Evolutionary conservation across 208 protist genomes (phyloP), one percentile per base, ranked within the genome.

Genomic region (Acanthamoeba triangularis): DNA sequence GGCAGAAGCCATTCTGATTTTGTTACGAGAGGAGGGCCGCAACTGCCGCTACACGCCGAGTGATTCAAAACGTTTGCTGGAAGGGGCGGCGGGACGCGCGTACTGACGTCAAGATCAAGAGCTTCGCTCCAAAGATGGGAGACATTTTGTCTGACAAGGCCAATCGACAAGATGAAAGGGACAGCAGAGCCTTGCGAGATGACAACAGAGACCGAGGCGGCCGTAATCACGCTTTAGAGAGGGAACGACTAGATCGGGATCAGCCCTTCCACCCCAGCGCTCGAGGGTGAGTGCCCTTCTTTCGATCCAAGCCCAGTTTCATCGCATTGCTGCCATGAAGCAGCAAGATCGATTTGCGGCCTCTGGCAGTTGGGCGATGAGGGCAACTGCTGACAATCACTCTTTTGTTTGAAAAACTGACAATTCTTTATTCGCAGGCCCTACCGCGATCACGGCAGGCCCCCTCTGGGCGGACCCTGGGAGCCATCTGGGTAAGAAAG

Each of bases 71-170:
- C 41, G 41, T 44, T 44, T 44, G 41, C 41, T 44, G 41, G 41
- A 44, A 44, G 41, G 52, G 52, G 59, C 59, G 59, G 59, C 28
- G 23, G 41, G 1, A 44, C 41, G 41, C 41, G 41, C 41, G 14
- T 56, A 6, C 52, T 20, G 16, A 56, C 52, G 16, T 56, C 52
- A 14, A 56, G 3, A 20, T 18, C 59, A 20, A 65, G 25, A 65
- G 8, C 59, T 65, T 56, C 52, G 52, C 59, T 13, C 56, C 56
- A 63, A 13, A 13, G 4, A 72, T 72, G 63, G 63, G 63, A 37
- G 63, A 72, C n/a, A 37, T 72, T 37, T 72, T 72, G 63, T 72
- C 63, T 4, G 63, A 72, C 63, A 72, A 72, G 63, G 63, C 30
- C 0, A 72, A 37, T 23, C 63, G 63, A 72, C 63, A n/a, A 30